These are phyloP conservation scores for Yamadazyma songkhlaensis DNA, from an alignment of 1,139 yeast genomes.

Conservation along the genomic window DNA sequence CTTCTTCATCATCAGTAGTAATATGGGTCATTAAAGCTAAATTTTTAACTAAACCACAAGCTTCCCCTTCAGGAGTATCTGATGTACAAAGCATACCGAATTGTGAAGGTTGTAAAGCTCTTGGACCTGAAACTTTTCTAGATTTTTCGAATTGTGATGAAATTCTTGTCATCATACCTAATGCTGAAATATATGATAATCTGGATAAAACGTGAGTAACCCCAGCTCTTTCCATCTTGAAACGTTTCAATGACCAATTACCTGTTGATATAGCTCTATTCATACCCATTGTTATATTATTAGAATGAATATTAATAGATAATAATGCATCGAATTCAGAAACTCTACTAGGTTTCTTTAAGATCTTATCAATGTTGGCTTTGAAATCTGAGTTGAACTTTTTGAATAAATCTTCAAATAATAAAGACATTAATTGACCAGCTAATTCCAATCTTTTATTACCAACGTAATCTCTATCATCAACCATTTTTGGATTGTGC, in stretches of 20 bases:
- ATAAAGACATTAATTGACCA: constrained; percentile 90
- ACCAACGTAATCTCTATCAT: constrained; percentile 98
- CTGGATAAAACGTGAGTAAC: constrained; percentile 95
- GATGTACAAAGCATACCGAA: constrained; percentile 99
- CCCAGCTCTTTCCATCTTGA: constrained; percentile 99
- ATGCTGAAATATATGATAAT: constrained; percentile 86
- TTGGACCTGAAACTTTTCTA: constrained; percentile 96
- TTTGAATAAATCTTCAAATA: constrained; percentile 95
- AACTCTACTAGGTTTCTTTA: constrained; percentile 91
- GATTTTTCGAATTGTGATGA: constrained; percentile 98
- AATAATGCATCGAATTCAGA: constrained; percentile 92
- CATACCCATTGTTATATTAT: constrained; percentile 89
- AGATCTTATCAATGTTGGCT: constrained; percentile 87
- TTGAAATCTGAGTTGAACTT: constrained; percentile 94
- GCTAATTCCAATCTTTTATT: constrained; percentile 96
- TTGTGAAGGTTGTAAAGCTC: constrained; percentile 98
- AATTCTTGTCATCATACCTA: constrained; percentile 99
- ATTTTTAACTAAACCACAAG: constrained; percentile 97
- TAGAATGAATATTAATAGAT: constrained; percentile 85
- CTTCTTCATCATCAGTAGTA: constrained; percentile 97
- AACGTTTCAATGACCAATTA: constrained; percentile 97
- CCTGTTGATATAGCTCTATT: constrained; percentile 98
- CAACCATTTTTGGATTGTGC: constrained; percentile 92
- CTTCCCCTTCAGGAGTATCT: constrained; percentile 99
- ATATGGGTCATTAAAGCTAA: constrained; percentile 98